Evolutionary conservation across 2,329 filamentous ascomycete genomes (phyloP), one percentile per base, ranked within the genome.

Genomic region (Fusarium veterinarium): DNA sequence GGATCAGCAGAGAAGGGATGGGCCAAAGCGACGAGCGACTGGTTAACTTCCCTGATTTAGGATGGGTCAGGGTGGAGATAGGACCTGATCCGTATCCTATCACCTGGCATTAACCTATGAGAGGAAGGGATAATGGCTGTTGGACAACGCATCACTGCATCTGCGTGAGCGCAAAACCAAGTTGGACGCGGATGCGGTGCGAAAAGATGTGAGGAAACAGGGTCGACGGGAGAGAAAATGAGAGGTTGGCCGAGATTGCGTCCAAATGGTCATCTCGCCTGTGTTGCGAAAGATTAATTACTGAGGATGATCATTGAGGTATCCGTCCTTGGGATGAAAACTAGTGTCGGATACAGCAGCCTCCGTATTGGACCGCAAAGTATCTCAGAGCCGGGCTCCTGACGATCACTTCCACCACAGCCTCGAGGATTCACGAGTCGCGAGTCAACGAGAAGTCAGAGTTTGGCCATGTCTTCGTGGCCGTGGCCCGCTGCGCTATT

Each of bases 71-170:
- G 64, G 79, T 81, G 84, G 84, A 79, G 80, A 79, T 78, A 72
- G 74, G 75, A 76, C 79, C 73, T 64, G 73, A 65, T 64, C 74
- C 73, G 77, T 76, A 80, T 80, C 85, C 86, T 87, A 86, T 88
- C 82, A 84, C 69, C 76, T 76, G 64, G 67, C 66, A 70, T 72
- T 71, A 77, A 66, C 76, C 71, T 79, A 78, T 78, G 77, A 80
- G 82, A 76, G 80, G 76, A 79, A 83, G 79, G 80, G 80, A 81
- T 81, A 66, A 81, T 80, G 80, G 81, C 80, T 85, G 85, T 82
- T 83, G 79, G 78, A 82, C 83, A 85, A 81, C 83, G 76, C 83
- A 84, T 80, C 82, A 80, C 68, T 84, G 83, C 83, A 84, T 79
- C 65, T 71, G 23, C 62, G 61, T 70, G 75, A 75, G 71, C 71